Conservation (phyloP, 257 asterid genomes). For the Solanum chmielewskii region DNA sequence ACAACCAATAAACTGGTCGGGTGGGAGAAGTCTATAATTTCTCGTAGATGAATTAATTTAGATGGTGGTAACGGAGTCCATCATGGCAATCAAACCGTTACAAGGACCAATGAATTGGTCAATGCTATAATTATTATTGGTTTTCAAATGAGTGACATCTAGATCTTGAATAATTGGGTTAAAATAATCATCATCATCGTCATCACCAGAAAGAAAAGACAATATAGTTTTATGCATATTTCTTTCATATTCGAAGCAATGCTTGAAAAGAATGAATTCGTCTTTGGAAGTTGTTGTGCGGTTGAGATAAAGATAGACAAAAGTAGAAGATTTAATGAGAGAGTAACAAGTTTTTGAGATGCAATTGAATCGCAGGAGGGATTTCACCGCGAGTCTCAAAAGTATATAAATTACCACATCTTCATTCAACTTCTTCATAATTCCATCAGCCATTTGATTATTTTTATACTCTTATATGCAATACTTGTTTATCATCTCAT, state of each 20-base stretch:
- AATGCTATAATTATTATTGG: not conserved
- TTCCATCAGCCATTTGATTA: not conserved
- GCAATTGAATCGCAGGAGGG: not conserved
- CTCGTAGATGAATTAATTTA: not conserved
- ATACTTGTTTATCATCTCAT: not conserved
- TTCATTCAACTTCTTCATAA: not conserved
- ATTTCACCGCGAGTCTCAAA: not conserved
- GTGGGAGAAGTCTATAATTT: not conserved
- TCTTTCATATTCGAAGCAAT: not conserved
- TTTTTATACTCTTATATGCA: not conserved
- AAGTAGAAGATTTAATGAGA: not conserved
- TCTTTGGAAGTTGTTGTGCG: not conserved
- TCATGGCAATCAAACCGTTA: not conserved
- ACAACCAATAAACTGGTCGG: not conserved
- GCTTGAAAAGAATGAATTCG: not conserved
- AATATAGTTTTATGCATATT: not conserved
- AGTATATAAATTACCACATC: not conserved
- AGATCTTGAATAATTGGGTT: not conserved
- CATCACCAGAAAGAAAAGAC: not conserved
- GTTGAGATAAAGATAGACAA: not conserved
- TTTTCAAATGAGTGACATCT: not conserved
- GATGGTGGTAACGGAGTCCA: not conserved
- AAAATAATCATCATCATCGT: not conserved
- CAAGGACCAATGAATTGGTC: not conserved
- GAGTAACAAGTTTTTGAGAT: not conserved